Base-by-base conservation (phyloP, 2,329 filamentous ascomycete genomes). In the Fusarium camptoceras region DNA sequence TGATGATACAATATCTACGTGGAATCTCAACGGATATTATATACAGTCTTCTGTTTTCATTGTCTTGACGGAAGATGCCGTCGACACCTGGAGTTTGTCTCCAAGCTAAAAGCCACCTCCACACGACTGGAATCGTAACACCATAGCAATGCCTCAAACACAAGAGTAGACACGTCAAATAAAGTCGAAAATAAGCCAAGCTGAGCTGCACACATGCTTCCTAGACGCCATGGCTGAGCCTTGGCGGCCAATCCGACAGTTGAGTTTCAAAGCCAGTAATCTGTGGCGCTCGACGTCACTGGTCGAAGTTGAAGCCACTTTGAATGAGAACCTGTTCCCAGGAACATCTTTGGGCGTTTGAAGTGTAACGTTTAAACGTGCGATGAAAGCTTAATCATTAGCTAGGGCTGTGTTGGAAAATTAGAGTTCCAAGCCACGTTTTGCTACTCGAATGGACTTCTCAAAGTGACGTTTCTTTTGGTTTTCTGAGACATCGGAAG, bases 331-430 rank as follows among this genome's bases (percentile, higher is more conserved):
- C 44, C 61, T 55, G 20, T 8, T 37, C 31, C 15, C 2, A 6
- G 37, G 42, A 66, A 28, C 8, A 24, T 15, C 24, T 61, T 43
- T 44, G 55, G 48, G 55, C 24, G 41, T 48, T 50, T 24, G 54
- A 25, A 34, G 34, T 44, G 51, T 50, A 59, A 64, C 37, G 61
- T 50, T 48, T 64, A 44, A 46, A 16, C 34, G 27, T 25, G 42
- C 3, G 8, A 41, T 42, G 18, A 7, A 41, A 34, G 44, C 44
- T 59, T 42, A 37, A 7, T 10, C 2, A 39, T 15, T 27, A 18
- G 11, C 25, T 25, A 51, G 4, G 42, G 24, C 18, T 28, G 37
- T 39, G n/a, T 4, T 39, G 5, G 10, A 10, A 5, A 3, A n/a
- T 22, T 28, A 22, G 8, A 24, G 18, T n/a, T 55, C 6, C 8